A percentile compares a stretch with the other conserved stretches of the same genome.
Evolutionary conservation across 2,329 filamentous ascomycete species (phyloP).

Genomic region (Ceratocystis destructans): DNA sequence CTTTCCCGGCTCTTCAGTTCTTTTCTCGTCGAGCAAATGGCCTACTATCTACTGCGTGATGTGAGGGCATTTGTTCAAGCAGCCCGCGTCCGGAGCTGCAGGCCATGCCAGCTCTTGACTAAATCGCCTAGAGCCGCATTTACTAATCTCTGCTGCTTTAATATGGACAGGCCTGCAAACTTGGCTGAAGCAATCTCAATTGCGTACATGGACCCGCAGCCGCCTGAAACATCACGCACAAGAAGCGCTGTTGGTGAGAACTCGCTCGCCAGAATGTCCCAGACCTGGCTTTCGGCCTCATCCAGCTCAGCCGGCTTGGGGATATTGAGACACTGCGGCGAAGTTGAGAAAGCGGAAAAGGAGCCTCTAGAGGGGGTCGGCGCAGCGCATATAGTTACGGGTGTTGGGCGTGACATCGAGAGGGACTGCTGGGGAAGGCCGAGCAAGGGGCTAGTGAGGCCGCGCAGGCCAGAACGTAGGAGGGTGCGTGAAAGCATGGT

Average conservation of each 20-base stretch:
- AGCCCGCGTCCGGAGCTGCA: constrained; percentile 61
- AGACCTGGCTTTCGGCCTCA: constrained; percentile 45
- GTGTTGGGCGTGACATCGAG: neutral
- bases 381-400: constrained; percentile 10
- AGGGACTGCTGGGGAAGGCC: neutral
- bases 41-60: neutral
- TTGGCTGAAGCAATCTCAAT: constrained; percentile 60
- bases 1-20: too few species aligned
- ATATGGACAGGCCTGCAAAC: constrained; percentile 56
- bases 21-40: too few species aligned
- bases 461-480: neutral
- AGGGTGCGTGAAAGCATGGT: neutral
- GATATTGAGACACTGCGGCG: constrained; percentile 24
- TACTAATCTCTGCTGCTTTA: constrained; percentile 74
- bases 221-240: constrained; percentile 69
- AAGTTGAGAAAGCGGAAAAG: constrained; percentile 22
- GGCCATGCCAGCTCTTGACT: constrained; percentile 69
- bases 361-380: constrained; percentile 14
- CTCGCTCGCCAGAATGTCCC: constrained; percentile 37
- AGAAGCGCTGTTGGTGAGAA: constrained; percentile 40
- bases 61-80: constrained; percentile 24
- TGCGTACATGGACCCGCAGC: constrained; percentile 78
- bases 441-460: neutral
- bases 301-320: constrained; percentile 39
- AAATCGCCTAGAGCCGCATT: constrained; percentile 60